A percentile compares a stretch with the other conserved stretches of the same genome.
phyloP scores from a whole-genome alignment of 345 rosid genomes.

The Citrus australasica region DNA sequence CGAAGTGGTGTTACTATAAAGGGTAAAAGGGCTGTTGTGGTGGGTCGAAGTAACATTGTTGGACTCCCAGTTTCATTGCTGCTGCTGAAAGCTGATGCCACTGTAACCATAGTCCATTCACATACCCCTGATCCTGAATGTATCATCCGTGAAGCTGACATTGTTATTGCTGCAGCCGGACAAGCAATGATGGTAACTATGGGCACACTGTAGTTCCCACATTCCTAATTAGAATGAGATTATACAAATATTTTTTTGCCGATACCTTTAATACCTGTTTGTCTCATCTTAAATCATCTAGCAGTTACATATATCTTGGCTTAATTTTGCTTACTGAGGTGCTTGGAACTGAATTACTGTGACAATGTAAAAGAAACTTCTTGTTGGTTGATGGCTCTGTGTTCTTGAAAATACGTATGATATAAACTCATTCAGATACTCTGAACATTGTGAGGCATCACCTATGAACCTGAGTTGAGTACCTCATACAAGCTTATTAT shows the following conservation, averaged over 20 bases:
- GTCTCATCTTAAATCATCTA: neutral
- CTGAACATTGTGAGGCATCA: neutral
- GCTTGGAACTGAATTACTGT: neutral
- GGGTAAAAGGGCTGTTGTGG: constrained; percentile 83
- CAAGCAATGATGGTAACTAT: constrained; percentile 78
- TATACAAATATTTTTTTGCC: neutral
- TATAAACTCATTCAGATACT: neutral
- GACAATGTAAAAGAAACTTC: neutral
- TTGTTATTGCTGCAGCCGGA: constrained; percentile 89
- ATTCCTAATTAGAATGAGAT: neutral
- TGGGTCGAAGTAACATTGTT: constrained; percentile 92
- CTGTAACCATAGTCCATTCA: constrained; percentile 78
- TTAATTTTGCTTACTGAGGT: neutral
- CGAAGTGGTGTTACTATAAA: constrained; percentile 65
- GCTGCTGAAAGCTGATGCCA: constrained; percentile 92
- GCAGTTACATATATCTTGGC: neutral
- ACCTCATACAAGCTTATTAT: neutral
- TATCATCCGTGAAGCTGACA: constrained; percentile 80
- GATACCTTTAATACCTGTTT: neutral
- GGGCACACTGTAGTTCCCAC: neutral
- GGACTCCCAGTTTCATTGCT: constrained; percentile 87
- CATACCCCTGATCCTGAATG: constrained; percentile 59
- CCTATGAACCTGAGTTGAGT: neutral
- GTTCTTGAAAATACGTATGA: neutral
- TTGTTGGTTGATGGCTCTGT: neutral